Evolutionary conservation across 2,329 filamentous ascomycete genomes (phyloP), one percentile per base, ranked within the genome.

Genomic region (Monilinia laxa): DNA sequence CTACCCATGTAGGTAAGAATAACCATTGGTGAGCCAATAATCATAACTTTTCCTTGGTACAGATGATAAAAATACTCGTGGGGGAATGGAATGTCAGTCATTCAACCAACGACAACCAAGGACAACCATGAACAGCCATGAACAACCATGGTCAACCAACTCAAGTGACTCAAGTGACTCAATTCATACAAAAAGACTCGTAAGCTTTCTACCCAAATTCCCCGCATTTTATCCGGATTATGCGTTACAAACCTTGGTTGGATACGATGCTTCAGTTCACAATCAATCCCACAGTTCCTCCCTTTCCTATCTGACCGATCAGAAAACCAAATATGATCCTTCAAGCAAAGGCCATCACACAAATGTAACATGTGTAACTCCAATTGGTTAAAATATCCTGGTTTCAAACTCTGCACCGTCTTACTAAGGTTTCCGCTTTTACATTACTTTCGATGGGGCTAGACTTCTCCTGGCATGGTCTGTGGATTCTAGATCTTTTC

Each of bases 301-400:
- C 31, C 25, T 40, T 60, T 35, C 7, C 51, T 53, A 14, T 28
- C 28, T 55, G 60, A 55, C 60, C 60, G 60, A 63, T 55, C 51
- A 63, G 49, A 63, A 52, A 23, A 28, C 28, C 12, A 28, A 42
- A n/a, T 7, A 47, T 20, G 18, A 47, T 47, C 7, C 38, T 25
- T 38, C 54, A n/a, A 45, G 35, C 35, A 31, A 40, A 54, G 14
- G 18, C n/a, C 10, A 35, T 35, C 31, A 35, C 49, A 20, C 12
- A 40, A 47, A 54, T 40, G 38, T 28, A n/a, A 31, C 14, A 38
- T 63, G 35, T 63, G 49, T n/a, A 16, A 10, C 25, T 63, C 35
- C 23, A 12, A 55, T 63, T 55, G 60, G 51, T 31, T 18, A 20
- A 23, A 16, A 2, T 14, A 59, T 59, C 57, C 57, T 49, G 35